phyloP scores from a whole-genome alignment of 1,284 basidiomycete genomes.

The Pterulicium gracile region DNA sequence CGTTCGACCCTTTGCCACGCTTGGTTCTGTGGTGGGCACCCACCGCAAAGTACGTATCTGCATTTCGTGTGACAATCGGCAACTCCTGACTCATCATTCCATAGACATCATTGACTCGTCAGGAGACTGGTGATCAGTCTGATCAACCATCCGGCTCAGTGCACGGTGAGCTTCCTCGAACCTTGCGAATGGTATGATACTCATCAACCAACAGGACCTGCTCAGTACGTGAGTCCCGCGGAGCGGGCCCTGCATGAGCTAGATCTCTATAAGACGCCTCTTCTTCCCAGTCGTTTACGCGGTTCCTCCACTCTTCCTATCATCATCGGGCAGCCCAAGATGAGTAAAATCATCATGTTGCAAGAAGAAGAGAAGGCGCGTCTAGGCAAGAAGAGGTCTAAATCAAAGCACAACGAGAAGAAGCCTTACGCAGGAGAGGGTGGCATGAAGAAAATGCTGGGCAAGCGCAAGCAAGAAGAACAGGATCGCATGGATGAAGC shows the following conservation, averaged over 20 bases:
- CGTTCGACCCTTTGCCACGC: conserved; percentile 29
- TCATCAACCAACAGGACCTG: conserved; percentile 15
- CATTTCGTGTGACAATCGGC: conserved; percentile 22
- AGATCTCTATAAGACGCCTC: conserved; percentile 66
- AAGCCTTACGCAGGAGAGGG: conserved; percentile 68
- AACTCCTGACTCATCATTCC: conserved; percentile 35
- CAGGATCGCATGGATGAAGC: conserved; percentile 20
- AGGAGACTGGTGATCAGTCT: conserved; percentile 22
- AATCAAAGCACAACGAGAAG: conserved; percentile 30
- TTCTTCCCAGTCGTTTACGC: conserved; percentile 57
- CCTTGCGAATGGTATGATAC: conserved; percentile 1
- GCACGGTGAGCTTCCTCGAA: conserved; percentile 5
- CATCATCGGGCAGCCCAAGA: conserved; percentile 52
- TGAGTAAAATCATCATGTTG: conserved; percentile 47
- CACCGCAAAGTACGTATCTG: conserved; percentile 36
- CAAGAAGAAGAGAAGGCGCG: conserved; percentile 32
- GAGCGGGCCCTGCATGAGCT: conserved; percentile 58
- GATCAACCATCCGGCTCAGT: conserved; percentile 17
- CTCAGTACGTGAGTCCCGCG: conserved; percentile 35
- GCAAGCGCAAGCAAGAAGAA: conserved; percentile 27
- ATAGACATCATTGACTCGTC: conserved; percentile 32
- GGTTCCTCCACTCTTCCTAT: conserved; percentile 40
- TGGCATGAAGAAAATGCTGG: conserved; percentile 64
- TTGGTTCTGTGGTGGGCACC: conserved; percentile 52
- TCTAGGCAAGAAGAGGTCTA: conserved; percentile 21